Evolutionary conservation across 2,329 filamentous ascomycete species (phyloP), one percentile per base, ranked within the genome.

Genomic region (Sporothrix mexicana): DNA sequence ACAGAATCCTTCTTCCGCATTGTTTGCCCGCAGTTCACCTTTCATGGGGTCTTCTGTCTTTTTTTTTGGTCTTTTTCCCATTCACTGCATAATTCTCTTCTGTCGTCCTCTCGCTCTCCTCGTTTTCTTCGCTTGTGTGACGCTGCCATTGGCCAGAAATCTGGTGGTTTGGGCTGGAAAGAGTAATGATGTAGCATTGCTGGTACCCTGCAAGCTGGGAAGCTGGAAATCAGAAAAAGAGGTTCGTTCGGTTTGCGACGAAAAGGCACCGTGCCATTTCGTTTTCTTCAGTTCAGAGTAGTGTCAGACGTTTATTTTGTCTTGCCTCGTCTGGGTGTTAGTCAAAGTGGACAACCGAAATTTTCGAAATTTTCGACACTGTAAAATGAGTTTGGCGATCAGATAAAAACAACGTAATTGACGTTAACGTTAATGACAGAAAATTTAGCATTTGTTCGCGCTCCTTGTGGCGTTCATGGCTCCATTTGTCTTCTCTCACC

Each of bases 111-210:
- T 25, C 6, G 17, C n/a, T 23, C 15, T 20, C 43, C 36, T 59
- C 47, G 36, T 17, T 45, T 20, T 41, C 36, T 49, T 62, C 64
- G 64, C 71, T 45, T 72, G 55, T 45, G 30, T 43, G 62, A 64
- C 45, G 13, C 64, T 45, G 30, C 62, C 53, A 72, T 72, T 72
- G 71, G 71, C 62, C 10, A 30, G 62, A 17, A 25, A 13, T 25
- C 20, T 5, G 41, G 4, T 1, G 10, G n/a, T 23, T n/a, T 7
- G 12, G 3, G 15, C 30, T 36, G 30, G 30, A 36, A 36, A 36
- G 30, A 36, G 30, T 36, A 36, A n/a, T 49, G 64, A 36, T 47
- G 61, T 25, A 47, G n/a, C 41, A 45, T 66, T 5, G 61, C 41
- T 45, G 59, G 12, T 6, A 64, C 36, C 43, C 36, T 43, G n/a